Evolutionary conservation across 352 stramenopile genomes (phyloP), one percentile per base, ranked within the genome.

Genomic region (Phytophthora lateralis): DNA sequence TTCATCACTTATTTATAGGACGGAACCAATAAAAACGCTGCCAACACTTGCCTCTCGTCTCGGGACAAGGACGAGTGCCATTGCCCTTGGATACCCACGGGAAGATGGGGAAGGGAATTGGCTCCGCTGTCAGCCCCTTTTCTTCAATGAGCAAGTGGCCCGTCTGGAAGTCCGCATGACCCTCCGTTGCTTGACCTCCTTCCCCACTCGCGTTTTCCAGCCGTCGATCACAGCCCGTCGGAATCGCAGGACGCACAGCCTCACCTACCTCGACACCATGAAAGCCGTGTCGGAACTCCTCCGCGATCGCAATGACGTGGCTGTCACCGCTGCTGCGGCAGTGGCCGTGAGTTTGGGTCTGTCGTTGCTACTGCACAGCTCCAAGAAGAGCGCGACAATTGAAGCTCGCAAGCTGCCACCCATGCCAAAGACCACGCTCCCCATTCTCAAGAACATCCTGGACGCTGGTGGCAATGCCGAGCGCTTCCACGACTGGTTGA

Each of bases 401-500:
- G 55, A 75, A 30, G 49, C 49, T 46, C 63, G 55, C 4, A 62
- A 53, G 21, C 53, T 73, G n/a, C 70, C 70, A 6, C 59, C 56
- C 6, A 53, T 70, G 61, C 70, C 61, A 9, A 47, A 61, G 15
- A 65, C 62, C 20, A 77, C 64, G 6, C 55, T 84, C 34, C 71
- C 68, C 1, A 53, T 87, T 56, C 53, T 85, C 14, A 78, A 78
- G 17, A 80, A 76, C 38, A 57, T 79, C n/a, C 21, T 76, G 14
- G 66, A 77, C 11, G 54, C 61, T 12, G 47, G 46, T 12, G 45
- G 54, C 32, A 61, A 82, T 17, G 42, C 53, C 30, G 56, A 67
- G 24, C 72, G 67, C 9, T 69, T 85, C 44, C 62, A 88, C 63
- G 78, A 88, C 57, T 88, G 77, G 74, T 43, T 84, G 20, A 64